These are phyloP conservation scores for Inosperma sp. DNA, from an alignment of 768 basidiomycete species.

Conservation along the genomic window DNA sequence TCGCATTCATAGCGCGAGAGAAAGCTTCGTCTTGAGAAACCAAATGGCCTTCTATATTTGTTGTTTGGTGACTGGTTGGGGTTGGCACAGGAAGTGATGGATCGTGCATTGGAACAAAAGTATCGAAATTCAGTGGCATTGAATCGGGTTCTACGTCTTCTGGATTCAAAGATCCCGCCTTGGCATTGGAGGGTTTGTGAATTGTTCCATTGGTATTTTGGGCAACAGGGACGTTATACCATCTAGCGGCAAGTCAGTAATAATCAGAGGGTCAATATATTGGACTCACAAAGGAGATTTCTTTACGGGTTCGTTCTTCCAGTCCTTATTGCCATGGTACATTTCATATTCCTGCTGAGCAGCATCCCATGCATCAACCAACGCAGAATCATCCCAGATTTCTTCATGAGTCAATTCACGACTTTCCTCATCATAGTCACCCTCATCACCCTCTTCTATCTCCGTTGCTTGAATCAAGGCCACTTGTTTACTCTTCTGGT, in stretches of 20 bases:
- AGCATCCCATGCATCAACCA: constrained; percentile 81
- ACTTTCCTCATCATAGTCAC: constrained; percentile 44
- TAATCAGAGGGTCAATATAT: background rate
- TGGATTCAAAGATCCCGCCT: constrained; percentile 5
- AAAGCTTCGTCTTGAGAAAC: constrained; percentile 67
- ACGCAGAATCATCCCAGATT: constrained; percentile 83
- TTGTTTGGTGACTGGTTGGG: constrained; percentile 18
- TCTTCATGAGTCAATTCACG: constrained; percentile 66
- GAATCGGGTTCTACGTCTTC: constrained; percentile 45
- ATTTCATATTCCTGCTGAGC: constrained; percentile 78
- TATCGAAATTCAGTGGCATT: constrained; percentile 61
- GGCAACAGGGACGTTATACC: constrained; percentile 66
- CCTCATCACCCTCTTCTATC: constrained; percentile 18
- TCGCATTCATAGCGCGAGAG: constrained; percentile 65
- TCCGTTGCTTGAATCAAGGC: background rate
- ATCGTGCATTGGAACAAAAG: constrained; percentile 67
- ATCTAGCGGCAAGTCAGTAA: constrained; percentile 40
- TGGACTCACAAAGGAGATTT: constrained; percentile 68
- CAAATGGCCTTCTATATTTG: constrained; percentile 30
- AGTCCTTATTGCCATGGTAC: constrained; percentile 64
- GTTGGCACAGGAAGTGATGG: constrained; percentile 46
- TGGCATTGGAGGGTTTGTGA: background rate
- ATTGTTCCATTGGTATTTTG: constrained; percentile 21
- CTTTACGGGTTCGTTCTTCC: constrained; percentile 67
- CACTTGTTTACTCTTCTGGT: constrained; percentile 36